Evolutionary conservation across 768 basidiomycete species (phyloP).

Genomic region (Pulveroboletus frians): DNA sequence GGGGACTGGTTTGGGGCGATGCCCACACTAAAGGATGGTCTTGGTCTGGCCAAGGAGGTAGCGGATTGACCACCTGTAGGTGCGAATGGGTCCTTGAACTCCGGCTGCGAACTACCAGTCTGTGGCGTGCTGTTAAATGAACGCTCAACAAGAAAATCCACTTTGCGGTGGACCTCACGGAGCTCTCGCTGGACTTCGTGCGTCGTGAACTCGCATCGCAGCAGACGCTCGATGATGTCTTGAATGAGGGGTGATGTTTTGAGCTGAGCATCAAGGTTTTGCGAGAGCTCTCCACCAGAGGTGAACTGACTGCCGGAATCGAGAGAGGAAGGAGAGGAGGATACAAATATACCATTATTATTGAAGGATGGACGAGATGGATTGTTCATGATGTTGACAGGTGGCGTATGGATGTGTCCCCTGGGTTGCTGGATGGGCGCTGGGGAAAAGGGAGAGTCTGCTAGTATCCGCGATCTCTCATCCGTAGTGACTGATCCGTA

Average conservation of each 20-base stretch:
- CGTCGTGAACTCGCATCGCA: conserved; percentile 62
- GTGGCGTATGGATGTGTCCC: conserved; percentile 42
- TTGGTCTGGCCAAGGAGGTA: conserved; percentile 39
- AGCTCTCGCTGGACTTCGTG: conserved; percentile 73
- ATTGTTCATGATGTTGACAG: conserved; percentile 34
- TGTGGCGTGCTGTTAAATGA: conserved; percentile 35
- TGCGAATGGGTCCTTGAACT: conserved; percentile 81
- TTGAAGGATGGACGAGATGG: conserved; percentile 40
- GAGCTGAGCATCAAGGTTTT: conserved; percentile 66
- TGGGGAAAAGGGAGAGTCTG: conserved; percentile 36
- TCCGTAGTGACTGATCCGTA: conserved; percentile 31
- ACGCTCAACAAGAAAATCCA: conserved; percentile 70
- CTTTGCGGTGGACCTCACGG: conserved; percentile 69
- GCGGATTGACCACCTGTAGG: conserved; percentile 31
- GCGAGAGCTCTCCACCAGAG: conserved; percentile 41
- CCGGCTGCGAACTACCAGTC: conserved; percentile 44
- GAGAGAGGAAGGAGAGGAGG: conserved; percentile 74
- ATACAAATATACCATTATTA: conserved; percentile 43
- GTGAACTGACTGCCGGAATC: conserved; percentile 67
- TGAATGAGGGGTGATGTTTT: conserved; percentile 70
- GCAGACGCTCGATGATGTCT: conserved; percentile 70
- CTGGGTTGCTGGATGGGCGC: conserved; percentile 35
- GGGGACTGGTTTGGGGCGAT: conserved; percentile 69
- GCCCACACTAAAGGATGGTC: conserved; percentile 60
- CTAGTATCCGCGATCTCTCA: conserved; percentile 24